Evolutionary conservation across 2,329 filamentous ascomycete species (phyloP), one percentile per base, ranked within the genome.

Genomic region (Exutisphaerella laricina): DNA sequence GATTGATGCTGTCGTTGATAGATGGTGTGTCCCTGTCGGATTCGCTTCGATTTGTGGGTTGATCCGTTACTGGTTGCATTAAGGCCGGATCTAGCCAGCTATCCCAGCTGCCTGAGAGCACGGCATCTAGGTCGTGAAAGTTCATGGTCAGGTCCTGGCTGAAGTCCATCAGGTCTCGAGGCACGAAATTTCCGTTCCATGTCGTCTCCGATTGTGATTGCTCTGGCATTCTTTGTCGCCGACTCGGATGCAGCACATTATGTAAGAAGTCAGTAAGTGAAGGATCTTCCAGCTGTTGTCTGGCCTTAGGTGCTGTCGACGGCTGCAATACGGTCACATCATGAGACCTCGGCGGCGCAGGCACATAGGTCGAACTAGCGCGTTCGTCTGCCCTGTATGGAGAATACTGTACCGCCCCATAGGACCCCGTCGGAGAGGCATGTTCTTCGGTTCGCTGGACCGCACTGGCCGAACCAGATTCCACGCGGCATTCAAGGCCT

Each of bases 131-230:
- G 20, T 53, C 50, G 35, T 49, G 41, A 37, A 53, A 53, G 34
- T 50, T 45, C 36, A 53, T 43, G 29, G 42, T 53, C 22, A 53
- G 22, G 13, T 53, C 50, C 30, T 53, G 50, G 18, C 50, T 45
- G 30, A 53, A 53, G 25, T 53, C 50, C 50, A 53, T 53, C 2
- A 53, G 47, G 29, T 53, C 50, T 18, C 50, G 47, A n/a, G 39
- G 41, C 4, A 46, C 35, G n/a, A 41, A 44, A 30, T 48, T 43
- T 5, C 49, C 47, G 13, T 49, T 46, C 50, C 47, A 50, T 9
- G 35, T 36, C 8, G 43, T 36, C 20, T 48, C 39, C 12, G 41
- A 30, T 4, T 35, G 25, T 21, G 45, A 16, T 5, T 39, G 41
- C 4, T n/a, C 31, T 14, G 38, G 26, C 3, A 26, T 10, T 14